Evolutionary conservation across 2,329 filamentous ascomycete genomes (phyloP), one percentile per base, ranked within the genome.

Genomic region (Talaromyces funiculosus): DNA sequence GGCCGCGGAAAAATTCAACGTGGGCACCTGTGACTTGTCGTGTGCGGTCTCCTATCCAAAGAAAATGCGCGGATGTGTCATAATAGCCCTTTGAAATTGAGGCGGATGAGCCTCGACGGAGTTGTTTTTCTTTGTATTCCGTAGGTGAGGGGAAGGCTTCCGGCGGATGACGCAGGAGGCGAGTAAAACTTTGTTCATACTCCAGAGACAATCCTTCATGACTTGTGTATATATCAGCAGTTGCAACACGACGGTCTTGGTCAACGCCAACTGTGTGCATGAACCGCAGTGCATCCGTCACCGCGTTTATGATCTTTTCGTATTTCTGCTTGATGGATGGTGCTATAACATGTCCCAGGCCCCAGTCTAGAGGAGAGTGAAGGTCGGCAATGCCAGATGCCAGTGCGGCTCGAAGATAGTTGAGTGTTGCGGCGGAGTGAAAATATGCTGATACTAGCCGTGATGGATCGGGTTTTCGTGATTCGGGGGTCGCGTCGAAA

Each of bases 21-120:
- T 99, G 94, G 0, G 89, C 93, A 67, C 93, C 90, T 71, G 94
- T 89, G 49, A 97, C 85, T 76, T 97, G 93, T 51, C 94, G 86
- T 1, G 94, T 99, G 65, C 94, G 90, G 75, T 99, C 94, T 59
- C 94, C 94, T 68, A 99, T 95, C 94, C 94, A 99, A 73, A 99
- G 84, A 80, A 99, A 97, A 73, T 99, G 94, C 0, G 91, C 90
- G 4, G 91, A 96, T 0, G 93, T 97, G 76, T 96, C 89, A 79
- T 95, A 97, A 83, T 90, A 95, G 69, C 87, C 86, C 69, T 84
- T 84, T 16, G 75, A 72, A 55, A 76, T 66, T 43, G 71, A 65
- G 56, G 45, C 38, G 53, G 64, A 55, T 58, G 65, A 60, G 69
- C 68, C 43, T 68, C 64, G 33, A 70, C 71, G 53, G 68, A 64